Evolutionary conservation across 2,329 filamentous ascomycete genomes (phyloP).

Genomic region (Arthrobotrys musiformis): DNA sequence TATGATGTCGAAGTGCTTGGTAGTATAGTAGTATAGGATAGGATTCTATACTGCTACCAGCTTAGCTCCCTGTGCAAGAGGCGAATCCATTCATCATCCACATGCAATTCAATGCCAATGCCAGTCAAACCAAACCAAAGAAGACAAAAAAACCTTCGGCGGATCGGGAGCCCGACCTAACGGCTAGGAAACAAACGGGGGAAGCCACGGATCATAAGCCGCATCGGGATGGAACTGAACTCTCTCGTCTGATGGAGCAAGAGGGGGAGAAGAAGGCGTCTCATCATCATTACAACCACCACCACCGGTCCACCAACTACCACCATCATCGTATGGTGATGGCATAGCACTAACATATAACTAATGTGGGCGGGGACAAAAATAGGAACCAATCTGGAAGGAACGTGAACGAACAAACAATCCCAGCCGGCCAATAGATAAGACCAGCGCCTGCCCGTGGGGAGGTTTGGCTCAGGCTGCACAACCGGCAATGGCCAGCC

Average conservation of each 20-base stretch:
- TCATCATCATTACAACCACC: too few species aligned
- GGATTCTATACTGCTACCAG: too few species aligned
- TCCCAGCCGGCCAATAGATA: slow-evolving; percentile 50
- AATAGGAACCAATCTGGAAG: slow-evolving; percentile 35
- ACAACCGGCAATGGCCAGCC: slow-evolving; percentile 12
- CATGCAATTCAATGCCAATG: background rate
- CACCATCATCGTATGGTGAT: slow-evolving; percentile 25
- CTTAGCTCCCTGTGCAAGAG: too few species aligned
- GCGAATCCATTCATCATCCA: background rate
- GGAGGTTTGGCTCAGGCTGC: slow-evolving; percentile 30
- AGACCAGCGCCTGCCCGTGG: slow-evolving; percentile 50
- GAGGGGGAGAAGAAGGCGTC: background rate
- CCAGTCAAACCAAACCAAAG: background rate
- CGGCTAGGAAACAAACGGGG: slow-evolving; percentile 21
- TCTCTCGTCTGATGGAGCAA: background rate
- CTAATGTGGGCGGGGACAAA: slow-evolving; percentile 3
- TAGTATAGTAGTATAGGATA: too few species aligned
- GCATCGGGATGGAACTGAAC: slow-evolving; percentile 28
- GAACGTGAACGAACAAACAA: slow-evolving; percentile 36
- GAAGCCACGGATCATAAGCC: slow-evolving; percentile 33
- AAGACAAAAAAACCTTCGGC: slow-evolving; percentile 11
- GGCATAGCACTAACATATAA: background rate
- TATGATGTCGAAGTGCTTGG: slow-evolving; percentile 1
- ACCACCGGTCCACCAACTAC: too few species aligned
- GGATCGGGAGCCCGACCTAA: slow-evolving; percentile 39